phyloP scores from a whole-genome alignment of 495 filamentous ascomycete species.

The Podospora pseudopauciseta region DNA sequence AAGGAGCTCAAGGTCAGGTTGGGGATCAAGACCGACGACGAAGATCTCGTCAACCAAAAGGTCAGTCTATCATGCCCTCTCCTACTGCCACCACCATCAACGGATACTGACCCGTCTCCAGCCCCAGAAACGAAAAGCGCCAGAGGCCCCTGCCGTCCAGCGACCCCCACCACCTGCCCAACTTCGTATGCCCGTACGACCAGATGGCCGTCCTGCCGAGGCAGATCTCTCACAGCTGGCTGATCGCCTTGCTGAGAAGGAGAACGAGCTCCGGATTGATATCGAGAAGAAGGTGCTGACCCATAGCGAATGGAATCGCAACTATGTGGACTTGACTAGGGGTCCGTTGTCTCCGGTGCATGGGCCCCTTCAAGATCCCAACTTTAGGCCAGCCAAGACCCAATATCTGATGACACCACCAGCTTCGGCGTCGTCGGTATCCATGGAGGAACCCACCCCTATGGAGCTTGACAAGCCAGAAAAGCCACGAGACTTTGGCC shows the following conservation, averaged over 20 bases:
- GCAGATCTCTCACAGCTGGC: slow-evolving; percentile 73
- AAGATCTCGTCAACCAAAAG: slow-evolving; percentile 92
- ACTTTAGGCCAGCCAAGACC: slow-evolving; percentile 69
- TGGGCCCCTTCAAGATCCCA: slow-evolving; percentile 56
- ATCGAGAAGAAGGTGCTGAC: slow-evolving; percentile 77
- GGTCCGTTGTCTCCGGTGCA: slow-evolving; percentile 73
- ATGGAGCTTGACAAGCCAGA: slow-evolving; percentile 39
- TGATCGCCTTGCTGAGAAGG: slow-evolving; percentile 75
- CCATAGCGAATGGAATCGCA: slow-evolving; percentile 82
- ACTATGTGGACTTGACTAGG: slow-evolving; percentile 77
- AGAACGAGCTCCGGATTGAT: slow-evolving; percentile 70
- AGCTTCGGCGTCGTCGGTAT: slow-evolving; percentile 68
- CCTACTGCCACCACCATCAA: slow-evolving; percentile 14
- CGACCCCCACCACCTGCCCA: slow-evolving; percentile 49
- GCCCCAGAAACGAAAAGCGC: slow-evolving; percentile 67
- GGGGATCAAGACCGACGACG: slow-evolving; percentile 86
- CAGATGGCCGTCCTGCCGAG: slow-evolving; percentile 65
- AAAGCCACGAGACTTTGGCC: slow-evolving; percentile 27
- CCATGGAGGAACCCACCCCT: slow-evolving; percentile 43
- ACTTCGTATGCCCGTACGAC: slow-evolving; percentile 64
- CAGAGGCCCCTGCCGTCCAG: slow-evolving; percentile 53
- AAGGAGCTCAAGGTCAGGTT: slow-evolving; percentile 85
- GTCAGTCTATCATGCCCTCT: slow-evolving; percentile 45
- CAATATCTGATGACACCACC: slow-evolving; percentile 85
- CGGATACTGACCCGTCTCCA: slow-evolving; percentile 40